Evolutionary conservation across 78 protist genomes (phyloP).

Genomic region (Emiliania huxleyi): DNA sequence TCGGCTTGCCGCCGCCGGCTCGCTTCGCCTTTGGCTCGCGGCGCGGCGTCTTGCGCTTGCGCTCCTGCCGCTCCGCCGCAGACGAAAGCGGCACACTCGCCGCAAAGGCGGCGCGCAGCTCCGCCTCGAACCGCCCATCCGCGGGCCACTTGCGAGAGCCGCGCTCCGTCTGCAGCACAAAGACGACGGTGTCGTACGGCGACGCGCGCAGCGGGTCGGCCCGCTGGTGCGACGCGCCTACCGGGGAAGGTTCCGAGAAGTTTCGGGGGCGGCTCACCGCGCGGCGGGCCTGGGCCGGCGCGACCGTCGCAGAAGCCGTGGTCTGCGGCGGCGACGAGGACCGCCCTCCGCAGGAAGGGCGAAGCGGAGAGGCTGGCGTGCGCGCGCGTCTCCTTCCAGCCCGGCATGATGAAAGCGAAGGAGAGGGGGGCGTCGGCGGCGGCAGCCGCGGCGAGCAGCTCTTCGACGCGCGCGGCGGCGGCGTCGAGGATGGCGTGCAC

Average conservation of each 20-base stretch:
- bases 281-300: too few relatives aligned
- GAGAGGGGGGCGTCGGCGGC: background rate
- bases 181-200: background rate
- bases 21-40: background rate
- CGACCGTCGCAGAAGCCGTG: background rate
- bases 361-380: background rate
- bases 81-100: background rate
- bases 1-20: background rate
- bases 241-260: too few relatives aligned
- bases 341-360: background rate
- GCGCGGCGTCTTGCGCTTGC: background rate
- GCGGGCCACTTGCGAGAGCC: background rate
- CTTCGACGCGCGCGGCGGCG: background rate
- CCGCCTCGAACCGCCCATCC: background rate
- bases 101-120: background rate
- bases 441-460: background rate
- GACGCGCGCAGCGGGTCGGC: background rate
- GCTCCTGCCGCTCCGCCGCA: background rate
- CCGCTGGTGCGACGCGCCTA: slow-evolving; percentile 1
- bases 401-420: background rate
- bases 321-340: background rate
- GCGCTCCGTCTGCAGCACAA: slow-evolving; percentile 35
- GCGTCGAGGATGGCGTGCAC: slow-evolving; percentile 4
- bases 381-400: background rate
- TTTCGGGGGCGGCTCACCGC: too few relatives aligned